A percentile compares a stretch with the other conserved stretches of the same genome.
Evolutionary conservation across 345 rosid species (phyloP).

Genomic region (Acer campestre): DNA sequence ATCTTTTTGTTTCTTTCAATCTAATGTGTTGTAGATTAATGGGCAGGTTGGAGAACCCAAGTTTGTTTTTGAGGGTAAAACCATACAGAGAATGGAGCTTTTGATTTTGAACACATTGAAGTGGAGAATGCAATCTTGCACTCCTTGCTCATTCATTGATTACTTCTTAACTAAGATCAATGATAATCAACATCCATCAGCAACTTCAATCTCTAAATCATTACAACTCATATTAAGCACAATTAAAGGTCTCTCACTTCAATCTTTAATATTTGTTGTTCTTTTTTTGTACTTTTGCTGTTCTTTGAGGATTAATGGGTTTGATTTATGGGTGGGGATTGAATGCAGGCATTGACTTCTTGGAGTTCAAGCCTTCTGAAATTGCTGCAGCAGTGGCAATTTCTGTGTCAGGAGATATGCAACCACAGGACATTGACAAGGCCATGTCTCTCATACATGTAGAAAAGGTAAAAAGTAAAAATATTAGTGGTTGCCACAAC

Average conservation of each 20-base stretch:
- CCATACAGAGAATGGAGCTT: slow-evolving; percentile 77
- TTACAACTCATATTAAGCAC: slow-evolving; percentile 52
- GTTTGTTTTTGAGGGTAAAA: slow-evolving; percentile 53
- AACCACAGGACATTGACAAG: slow-evolving; percentile 40
- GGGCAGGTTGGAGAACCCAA: slow-evolving; percentile 53
- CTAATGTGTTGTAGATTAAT: slow-evolving; percentile 12
- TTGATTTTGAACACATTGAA: slow-evolving; percentile 51
- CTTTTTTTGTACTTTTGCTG: slow-evolving; percentile 13
- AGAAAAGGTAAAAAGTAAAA: slow-evolving; percentile 52
- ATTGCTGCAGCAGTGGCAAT: slow-evolving; percentile 75
- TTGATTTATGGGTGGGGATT: slow-evolving; percentile 41
- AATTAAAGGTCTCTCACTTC: slow-evolving; percentile 45
- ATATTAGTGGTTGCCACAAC: slow-evolving; percentile 10
- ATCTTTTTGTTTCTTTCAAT: not conserved
- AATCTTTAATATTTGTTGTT: not conserved
- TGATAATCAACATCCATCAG: slow-evolving; percentile 39
- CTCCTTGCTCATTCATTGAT: slow-evolving; percentile 61
- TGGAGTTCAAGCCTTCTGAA: slow-evolving; percentile 80
- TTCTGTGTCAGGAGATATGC: slow-evolving; percentile 52
- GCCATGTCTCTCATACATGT: slow-evolving; percentile 44
- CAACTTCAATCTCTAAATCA: slow-evolving; percentile 36
- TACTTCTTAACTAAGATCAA: slow-evolving; percentile 48
- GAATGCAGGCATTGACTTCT: slow-evolving; percentile 76
- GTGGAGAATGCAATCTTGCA: slow-evolving; percentile 63
- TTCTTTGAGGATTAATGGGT: slow-evolving; percentile 24